Base-by-base conservation (phyloP, 805 yeast species). In the Monosporozyma solicola region DNA sequence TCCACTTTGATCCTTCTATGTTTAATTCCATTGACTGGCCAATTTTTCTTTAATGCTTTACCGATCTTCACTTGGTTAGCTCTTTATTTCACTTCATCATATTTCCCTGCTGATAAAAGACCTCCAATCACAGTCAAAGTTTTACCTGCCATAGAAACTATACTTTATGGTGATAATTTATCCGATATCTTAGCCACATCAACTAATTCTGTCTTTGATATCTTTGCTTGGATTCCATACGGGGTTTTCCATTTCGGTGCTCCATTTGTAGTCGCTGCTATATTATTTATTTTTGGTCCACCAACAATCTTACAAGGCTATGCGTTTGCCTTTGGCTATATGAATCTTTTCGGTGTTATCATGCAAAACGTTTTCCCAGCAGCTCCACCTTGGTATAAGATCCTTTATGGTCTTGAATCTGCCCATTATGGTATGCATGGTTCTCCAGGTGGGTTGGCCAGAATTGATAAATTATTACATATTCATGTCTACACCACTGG, bases 371-470 rank as follows among this genome's bases (percentile, higher is more conserved):
- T 83, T 5, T 89, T 88, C 67, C 96, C 99, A 5, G 87, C 94
- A 49, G 97, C 98, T 51, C 95, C 99, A 13, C 99, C 99, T 20
- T 92, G 99, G 99, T 92, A 92, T 67, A 86, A 87, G 62, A 81
- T 81, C 54, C 68, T 84, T 49, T 84, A 92, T 65, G 97, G 96
- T 1, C 76, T 91, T 55, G 84, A 80, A 52, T 94, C 96, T 32
- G 98, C 98, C 2, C 82, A 89, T 70, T 92, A 92, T 69, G 74
- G 84, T 51, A 90, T 92, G 96, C 75, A 76, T 48, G 99, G 98
- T 11, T 85, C 95, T 1, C 96, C 99, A 0, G 99, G 98, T 60
- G 99, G 99, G 0, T 77, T 92, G 57, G 92, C 83, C 11, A 78
- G 98, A 61, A 88, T 92, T 54, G 99, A 92, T 69, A 66, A 74